These are phyloP conservation scores for Fusarium brevicatenulatum DNA, from an alignment of 2,329 filamentous ascomycete species.

Conservation along the genomic window DNA sequence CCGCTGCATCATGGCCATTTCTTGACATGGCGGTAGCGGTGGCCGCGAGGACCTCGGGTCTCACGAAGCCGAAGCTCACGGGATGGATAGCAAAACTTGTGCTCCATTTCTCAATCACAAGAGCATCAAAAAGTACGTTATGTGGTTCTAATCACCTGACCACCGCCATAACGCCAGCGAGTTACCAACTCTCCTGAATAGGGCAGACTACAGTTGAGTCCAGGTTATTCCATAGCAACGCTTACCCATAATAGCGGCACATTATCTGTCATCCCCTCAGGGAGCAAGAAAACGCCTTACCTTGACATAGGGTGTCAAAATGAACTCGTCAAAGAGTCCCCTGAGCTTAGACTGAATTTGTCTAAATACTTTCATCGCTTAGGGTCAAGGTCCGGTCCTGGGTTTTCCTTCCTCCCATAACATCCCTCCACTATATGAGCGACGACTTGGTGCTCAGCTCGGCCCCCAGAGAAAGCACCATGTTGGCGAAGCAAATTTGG, in stretches of 20 bases:
- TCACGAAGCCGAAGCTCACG: neutral
- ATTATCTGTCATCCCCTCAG: too few species aligned
- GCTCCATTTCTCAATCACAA: too few species aligned
- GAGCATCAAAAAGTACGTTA: neutral
- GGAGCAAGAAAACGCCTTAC: too few species aligned
- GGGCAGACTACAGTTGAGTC: too few species aligned
- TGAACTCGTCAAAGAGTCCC: too few species aligned
- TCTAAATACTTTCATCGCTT: too few species aligned
- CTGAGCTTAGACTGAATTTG: too few species aligned
- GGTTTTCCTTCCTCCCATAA: too few species aligned
- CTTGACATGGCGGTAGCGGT: neutral
- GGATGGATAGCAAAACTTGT: neutral
- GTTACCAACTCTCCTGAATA: neutral
- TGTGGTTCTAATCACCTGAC: neutral
- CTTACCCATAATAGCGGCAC: too few species aligned
- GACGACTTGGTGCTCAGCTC: neutral
- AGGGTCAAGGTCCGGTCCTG: too few species aligned
- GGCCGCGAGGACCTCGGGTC: neutral
- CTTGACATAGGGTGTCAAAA: too few species aligned
- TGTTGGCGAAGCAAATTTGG: neutral
- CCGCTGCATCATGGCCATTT: neutral
- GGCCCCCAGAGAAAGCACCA: neutral
- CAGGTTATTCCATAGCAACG: rapidly evolving
- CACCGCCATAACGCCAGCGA: neutral
- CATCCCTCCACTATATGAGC: neutral